These are phyloP conservation scores for Hippophae rhamnoides DNA, from an alignment of 306 rosid genomes.

Conservation along the genomic window DNA sequence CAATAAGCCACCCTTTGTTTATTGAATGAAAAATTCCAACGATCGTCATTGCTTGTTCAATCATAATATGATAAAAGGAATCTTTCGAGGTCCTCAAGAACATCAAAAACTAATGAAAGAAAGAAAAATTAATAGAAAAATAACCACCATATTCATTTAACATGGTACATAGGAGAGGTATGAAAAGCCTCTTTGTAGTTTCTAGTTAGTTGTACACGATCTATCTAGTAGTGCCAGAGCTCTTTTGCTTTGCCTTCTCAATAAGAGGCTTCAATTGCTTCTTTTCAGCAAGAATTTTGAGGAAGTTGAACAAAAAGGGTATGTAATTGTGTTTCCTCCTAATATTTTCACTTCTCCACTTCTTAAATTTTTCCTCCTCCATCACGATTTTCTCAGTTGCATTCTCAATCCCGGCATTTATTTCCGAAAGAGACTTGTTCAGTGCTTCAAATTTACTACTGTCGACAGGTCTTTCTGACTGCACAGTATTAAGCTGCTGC, in stretches of 20 bases:
- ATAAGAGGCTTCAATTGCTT: conserved; percentile 97
- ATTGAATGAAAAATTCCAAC: too few species aligned
- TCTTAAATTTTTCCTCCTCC: conserved; percentile 91
- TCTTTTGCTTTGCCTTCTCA: conserved; percentile 90
- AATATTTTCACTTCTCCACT: conserved; percentile 89
- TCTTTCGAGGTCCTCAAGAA: too few species aligned
- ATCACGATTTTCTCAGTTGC: conserved; percentile 75
- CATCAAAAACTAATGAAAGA: too few species aligned
- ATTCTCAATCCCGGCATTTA: conserved; percentile 84
- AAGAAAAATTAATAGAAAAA: too few species aligned
- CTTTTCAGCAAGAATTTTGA: conserved; percentile 94
- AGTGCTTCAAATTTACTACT: conserved; percentile 49
- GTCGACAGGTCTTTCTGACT: conserved; percentile 52
- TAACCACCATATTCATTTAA: too few species aligned
- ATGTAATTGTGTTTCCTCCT: conserved; percentile 95
- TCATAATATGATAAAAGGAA: too few species aligned
- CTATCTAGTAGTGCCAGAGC: too few species aligned
- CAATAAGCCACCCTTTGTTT: too few species aligned
- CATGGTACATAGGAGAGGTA: too few species aligned
- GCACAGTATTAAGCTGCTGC: conserved; percentile 72
- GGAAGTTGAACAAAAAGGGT: conserved; percentile 88
- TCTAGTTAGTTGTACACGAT: too few species aligned
- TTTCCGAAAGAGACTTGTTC: conserved; percentile 87
- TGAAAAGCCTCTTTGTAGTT: too few species aligned
- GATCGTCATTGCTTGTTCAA: too few species aligned